Base-by-base conservation (phyloP, 2,329 filamentous ascomycete genomes). In the Elsinoe perseae region DNA sequence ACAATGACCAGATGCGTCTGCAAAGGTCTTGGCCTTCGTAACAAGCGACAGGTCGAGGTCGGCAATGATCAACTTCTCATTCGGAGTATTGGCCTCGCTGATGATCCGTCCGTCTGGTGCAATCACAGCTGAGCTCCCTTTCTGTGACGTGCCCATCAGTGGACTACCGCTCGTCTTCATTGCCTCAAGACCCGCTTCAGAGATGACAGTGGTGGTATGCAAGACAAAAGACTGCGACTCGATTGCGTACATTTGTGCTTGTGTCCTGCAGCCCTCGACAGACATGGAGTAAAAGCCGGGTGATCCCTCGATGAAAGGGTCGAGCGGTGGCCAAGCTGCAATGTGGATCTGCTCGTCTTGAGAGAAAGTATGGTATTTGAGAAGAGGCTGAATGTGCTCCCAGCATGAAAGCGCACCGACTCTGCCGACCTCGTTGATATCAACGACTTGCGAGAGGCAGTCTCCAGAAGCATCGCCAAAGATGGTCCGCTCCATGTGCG, bases 201-300 rank as follows among this genome's bases (percentile, higher is more conserved):
- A 72, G 50, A 80, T 69, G 2, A 82, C 70, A 0, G 73, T 65
- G 0, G 78, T 80, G 48, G 69, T 68, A 60, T 80, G 78, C 2
- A 83, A 71, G 1, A 84, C 80, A 58, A 77, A 84, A 0, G 76
- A 66, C 7, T 72, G 70, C 1, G 77, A 74, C 63, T 84, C 81
- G 7, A 83, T 75, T 1, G 81, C 80, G 60, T 82, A 82, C 0
- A 75, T 73, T 58, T 77, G 77, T 0, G 78, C 76, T 1, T 81
- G 68, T 43, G 63, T 72, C 27, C 71, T 71, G 56, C 71, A 74
- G 3, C 72, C 71, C 59, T 73, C 69, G 10, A 64, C 61, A 6
- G 64, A 68, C 70, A 74, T 72, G 18, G 64, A 67, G 34, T 61
- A 73, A 42, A 72, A 61, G 0, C 62, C 69, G 6, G 65, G 63